Evolutionary conservation across 2,329 filamentous ascomycete species (phyloP), one percentile per base, ranked within the genome.

Genomic region (Blastomyces parvus): DNA sequence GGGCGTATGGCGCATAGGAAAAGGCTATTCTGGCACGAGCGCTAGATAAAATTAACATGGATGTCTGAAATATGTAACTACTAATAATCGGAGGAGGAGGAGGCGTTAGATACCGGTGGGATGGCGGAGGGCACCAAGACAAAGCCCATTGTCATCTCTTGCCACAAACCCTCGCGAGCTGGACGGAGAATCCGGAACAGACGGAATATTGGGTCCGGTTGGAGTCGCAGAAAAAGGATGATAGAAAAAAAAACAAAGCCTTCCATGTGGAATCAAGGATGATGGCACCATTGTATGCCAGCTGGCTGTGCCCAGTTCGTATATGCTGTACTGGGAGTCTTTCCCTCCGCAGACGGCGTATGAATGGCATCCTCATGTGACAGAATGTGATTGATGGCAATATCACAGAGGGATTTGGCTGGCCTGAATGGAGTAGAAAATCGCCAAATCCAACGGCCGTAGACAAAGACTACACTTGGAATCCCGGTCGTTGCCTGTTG

Each of bases 311-410:
- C 30, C 36, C 22, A 27, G n/a, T 19, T 59, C 57, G 57, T 59
- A 59, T 59, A 59, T 59, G 57, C 38, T 59, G 57, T 59, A 59
- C 57, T 33, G 22, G n/a, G 14, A 27, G 19, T 46, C 22, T 11
- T 44, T 33, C 19, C 27, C 13, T 19, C 14, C 14, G 30, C 7
- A n/a, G 40, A 25, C 22, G 57, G 25, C 25, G 40, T 46, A 19
- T 59, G 57, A 44, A 59, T 44, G 57, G 57, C 8, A 44, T 13
- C 33, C 57, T 3, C 25, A 59, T 59, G 56, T 44, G 56, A 59
- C 56, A 19, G 9, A 2, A 30, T 59, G 38, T 59, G 57, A 33
- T 14, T n/a, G n/a, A n/a, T 56, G 22, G 33, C 19, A 38, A 56
- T n/a, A 38, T 11, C 53, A 38, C 19, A 4, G 11, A n/a, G 2